Conservation (phyloP, 1,284 basidiomycete genomes). For the Malassezia obtusa region DNA sequence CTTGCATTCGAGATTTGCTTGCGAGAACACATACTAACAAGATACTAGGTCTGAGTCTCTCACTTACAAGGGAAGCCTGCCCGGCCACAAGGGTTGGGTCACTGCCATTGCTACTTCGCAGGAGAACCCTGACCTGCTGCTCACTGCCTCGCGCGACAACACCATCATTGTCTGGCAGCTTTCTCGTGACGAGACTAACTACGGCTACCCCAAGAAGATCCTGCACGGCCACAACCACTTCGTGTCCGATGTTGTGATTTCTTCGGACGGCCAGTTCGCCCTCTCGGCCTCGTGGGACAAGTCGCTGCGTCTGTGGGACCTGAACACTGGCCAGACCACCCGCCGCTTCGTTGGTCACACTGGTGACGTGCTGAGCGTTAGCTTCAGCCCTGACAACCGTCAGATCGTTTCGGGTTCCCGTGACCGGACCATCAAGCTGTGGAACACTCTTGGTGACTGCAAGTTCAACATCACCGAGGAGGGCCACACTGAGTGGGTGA, state of each 20-base stretch:
- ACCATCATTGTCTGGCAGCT: constrained; percentile 99
- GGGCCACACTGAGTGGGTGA: constrained; percentile 71
- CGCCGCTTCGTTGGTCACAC: constrained; percentile 92
- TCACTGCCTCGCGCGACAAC: constrained; percentile 97
- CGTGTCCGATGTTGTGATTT: constrained; percentile 85
- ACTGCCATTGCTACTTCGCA: constrained; percentile 88
- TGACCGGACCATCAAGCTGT: constrained; percentile 94
- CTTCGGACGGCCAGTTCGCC: constrained; percentile 95
- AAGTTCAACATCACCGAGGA: constrained; percentile 99
- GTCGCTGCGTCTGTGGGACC: constrained; percentile 91
- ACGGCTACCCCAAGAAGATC: constrained; percentile 64
- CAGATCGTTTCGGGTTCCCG: constrained; percentile 98
- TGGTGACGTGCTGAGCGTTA: constrained; percentile 77
- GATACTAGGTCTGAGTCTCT: constrained; percentile 30
- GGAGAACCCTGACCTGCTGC: constrained; percentile 92
- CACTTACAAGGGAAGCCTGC: constrained; percentile 55
- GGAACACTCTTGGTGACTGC: constrained; percentile 99
- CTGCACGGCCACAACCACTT: constrained; percentile 99
- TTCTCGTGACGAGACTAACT: constrained; percentile 70
- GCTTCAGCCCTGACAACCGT: constrained; percentile 48
- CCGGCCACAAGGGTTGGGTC: constrained; percentile 89
- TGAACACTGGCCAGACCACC: constrained; percentile 47
- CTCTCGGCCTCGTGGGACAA: constrained; percentile 99
- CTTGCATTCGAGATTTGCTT: neutral
- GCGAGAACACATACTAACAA: neutral